These are phyloP conservation scores for Esteya vermicola DNA, from an alignment of 2,329 filamentous ascomycete species.

Conservation along the genomic window DNA sequence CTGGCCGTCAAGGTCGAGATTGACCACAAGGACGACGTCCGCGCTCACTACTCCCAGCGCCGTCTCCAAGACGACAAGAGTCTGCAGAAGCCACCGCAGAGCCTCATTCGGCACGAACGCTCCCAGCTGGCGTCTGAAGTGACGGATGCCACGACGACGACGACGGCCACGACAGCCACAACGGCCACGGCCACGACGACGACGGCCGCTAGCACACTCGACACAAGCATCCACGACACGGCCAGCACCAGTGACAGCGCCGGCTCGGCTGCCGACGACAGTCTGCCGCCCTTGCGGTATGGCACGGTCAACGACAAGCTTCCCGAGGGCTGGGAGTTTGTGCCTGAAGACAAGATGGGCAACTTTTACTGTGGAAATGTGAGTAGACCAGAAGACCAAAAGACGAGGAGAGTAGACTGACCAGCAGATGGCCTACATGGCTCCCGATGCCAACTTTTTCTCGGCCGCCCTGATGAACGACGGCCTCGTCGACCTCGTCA, in stretches of 20 bases:
- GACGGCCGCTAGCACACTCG: background rate
- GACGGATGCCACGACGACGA: background rate
- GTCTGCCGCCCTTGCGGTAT: slow-evolving; percentile 60
- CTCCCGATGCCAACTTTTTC: slow-evolving; percentile 78
- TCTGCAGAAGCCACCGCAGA: background rate
- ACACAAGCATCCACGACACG: background rate
- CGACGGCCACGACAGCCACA: background rate
- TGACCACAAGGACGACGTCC: slow-evolving; percentile 59
- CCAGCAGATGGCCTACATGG: slow-evolving; percentile 73
- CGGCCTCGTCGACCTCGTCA: slow-evolving; percentile 73
- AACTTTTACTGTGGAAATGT: slow-evolving; percentile 91
- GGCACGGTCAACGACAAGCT: slow-evolving; percentile 68
- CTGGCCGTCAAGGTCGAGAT: slow-evolving; percentile 74
- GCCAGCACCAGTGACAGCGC: background rate
- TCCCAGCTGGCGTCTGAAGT: slow-evolving; percentile 4
- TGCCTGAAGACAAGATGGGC: slow-evolving; percentile 63
- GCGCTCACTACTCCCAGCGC: slow-evolving; percentile 45
- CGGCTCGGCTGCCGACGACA: background rate
- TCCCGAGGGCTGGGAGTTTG: slow-evolving; percentile 61
- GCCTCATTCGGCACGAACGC: background rate
- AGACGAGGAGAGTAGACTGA: background rate
- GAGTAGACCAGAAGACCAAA: slow-evolving; percentile 17
- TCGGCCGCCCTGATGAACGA: slow-evolving; percentile 68
- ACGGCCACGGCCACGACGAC: background rate
- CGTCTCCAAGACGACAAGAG: slow-evolving; percentile 1